Base-by-base conservation (phyloP, 1,139 yeast species). In the Scheffersomyces quercinus region DNA sequence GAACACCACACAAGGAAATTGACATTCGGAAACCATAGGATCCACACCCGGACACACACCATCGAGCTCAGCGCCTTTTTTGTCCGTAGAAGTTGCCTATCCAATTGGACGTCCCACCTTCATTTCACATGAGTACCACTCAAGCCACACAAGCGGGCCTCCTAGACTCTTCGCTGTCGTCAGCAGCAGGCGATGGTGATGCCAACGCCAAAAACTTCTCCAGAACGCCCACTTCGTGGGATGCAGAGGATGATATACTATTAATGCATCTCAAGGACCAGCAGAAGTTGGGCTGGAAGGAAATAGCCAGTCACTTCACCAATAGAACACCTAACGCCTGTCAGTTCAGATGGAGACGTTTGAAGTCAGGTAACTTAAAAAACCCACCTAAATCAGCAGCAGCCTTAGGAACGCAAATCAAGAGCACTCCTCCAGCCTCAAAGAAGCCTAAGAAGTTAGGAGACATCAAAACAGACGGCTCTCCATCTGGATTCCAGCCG, bases 271-370 rank as follows among this genome's bases (percentile, higher is more conserved):
- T 85, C 55, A 84, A 85, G 58, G 91, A 85, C 60, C 79, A 77
- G 45, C 85, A 81, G 58, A 83, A 83, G 56, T 67, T 84, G 49
- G 90, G 90, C 0, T 84, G 91, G 91, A 83, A 84, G 62, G 89
- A 84, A 51, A 84, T 85, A 41, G 83, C 89, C 9, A 73, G 80
- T 43, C 81, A 83, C 55, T 85, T 84, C 62, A 73, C 71, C 41
- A 81, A 82, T 60, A 68, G 91, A 62, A 85, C 90, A 1, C 87
- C 89, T 34, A 85, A 85, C 56, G 90, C 90, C 3, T 85, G 90
- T 53, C 91, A 85, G 62, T 85, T 85, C 55, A 73, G 91, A 56
- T 85, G 91, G 91, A 75, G 91, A 63, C 64, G 91, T 46, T 70
- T 86, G 46, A 80, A 81, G 60, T 75, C 81, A 10, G 88, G 88